These are phyloP conservation scores for Miscanthus lutarioriparius DNA, from an alignment of 176 grass and related monocot genomes.

Conservation along the genomic window DNA sequence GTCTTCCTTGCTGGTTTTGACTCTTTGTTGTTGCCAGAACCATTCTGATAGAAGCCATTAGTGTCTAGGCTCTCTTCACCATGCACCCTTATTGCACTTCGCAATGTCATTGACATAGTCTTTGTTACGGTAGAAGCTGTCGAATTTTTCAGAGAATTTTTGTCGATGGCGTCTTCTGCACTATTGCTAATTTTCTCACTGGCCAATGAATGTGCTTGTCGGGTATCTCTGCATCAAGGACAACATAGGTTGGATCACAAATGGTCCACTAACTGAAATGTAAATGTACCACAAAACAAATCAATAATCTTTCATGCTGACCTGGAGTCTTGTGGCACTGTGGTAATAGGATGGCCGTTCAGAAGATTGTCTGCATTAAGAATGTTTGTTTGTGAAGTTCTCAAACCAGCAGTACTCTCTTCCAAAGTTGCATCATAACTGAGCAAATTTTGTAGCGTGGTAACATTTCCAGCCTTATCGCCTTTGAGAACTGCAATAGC, in stretches of 20 bases:
- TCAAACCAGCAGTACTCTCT: background rate
- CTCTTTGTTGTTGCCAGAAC: conserved; percentile 1
- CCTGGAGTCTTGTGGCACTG: conserved; percentile 47
- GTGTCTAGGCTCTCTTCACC: conserved; percentile 43
- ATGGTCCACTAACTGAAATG: background rate
- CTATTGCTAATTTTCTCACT: background rate
- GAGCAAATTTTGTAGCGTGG: conserved; percentile 35
- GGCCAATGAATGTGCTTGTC: background rate
- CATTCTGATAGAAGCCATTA: conserved; percentile 21
- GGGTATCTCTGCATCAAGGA: conserved; percentile 31
- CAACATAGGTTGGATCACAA: conserved; percentile 16
- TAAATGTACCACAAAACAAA: background rate
- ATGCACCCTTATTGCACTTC: conserved; percentile 39
- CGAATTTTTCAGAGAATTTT: background rate
- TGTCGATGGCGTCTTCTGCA: background rate
- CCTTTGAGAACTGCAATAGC: conserved; percentile 60
- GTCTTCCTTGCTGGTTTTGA: conserved; percentile 17
- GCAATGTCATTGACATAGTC: conserved; percentile 32
- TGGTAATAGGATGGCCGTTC: conserved; percentile 20
- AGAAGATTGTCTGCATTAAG: conserved; percentile 21
- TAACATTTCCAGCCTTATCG: background rate
- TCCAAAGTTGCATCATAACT: conserved; percentile 22
- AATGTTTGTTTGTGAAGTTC: conserved; percentile 26
- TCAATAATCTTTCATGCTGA: conserved; percentile 31
- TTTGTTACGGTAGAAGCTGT: conserved; percentile 17